These are phyloP conservation scores for Neoboletus subvelutipes DNA, from an alignment of 768 basidiomycete genomes.

Conservation along the genomic window DNA sequence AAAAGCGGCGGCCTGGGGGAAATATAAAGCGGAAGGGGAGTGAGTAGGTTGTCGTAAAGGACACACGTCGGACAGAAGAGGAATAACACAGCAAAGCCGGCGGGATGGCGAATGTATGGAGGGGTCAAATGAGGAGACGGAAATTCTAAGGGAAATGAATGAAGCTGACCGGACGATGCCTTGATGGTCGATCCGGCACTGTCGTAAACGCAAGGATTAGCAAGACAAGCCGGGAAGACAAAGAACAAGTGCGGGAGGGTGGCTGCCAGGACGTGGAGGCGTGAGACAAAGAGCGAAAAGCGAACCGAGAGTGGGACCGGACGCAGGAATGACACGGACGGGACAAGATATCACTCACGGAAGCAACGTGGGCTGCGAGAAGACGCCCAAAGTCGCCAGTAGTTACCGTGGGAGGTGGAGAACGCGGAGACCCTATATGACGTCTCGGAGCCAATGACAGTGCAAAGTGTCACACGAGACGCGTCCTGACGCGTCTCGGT, in stretches of 20 bases:
- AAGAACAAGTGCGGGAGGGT: background rate
- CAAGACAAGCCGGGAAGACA: background rate
- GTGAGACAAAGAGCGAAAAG: background rate
- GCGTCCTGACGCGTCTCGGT: slow-evolving; percentile 6
- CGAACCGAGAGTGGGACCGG: background rate
- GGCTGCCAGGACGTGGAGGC: background rate
- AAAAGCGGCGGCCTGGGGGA: slow-evolving; percentile 7
- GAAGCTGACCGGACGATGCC: slow-evolving; percentile 21
- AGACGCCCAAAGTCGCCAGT: slow-evolving; percentile 1
- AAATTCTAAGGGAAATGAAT: slow-evolving; percentile 25
- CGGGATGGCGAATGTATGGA: background rate
- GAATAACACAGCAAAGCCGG: slow-evolving; percentile 6
- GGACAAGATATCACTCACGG: slow-evolving; percentile 14
- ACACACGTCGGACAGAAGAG: slow-evolving; percentile 13
- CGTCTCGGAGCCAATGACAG: slow-evolving; percentile 20
- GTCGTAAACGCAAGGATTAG: background rate
- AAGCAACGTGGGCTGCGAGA: slow-evolving; percentile 21
- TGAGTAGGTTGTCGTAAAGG: slow-evolving; percentile 14
- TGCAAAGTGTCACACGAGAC: slow-evolving; percentile 11
- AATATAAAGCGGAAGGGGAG: slow-evolving; percentile 15
- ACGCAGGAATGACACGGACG: background rate
- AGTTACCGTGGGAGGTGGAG: slow-evolving; percentile 21
- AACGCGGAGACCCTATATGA: slow-evolving; percentile 11
- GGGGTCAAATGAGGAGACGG: slow-evolving; percentile 11
- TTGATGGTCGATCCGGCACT: slow-evolving; percentile 24